A percentile compares a stretch with the other conserved stretches of the same genome.
Conservation (phyloP, 768 basidiomycete genomes). For the Kwoniella sp. region DNA sequence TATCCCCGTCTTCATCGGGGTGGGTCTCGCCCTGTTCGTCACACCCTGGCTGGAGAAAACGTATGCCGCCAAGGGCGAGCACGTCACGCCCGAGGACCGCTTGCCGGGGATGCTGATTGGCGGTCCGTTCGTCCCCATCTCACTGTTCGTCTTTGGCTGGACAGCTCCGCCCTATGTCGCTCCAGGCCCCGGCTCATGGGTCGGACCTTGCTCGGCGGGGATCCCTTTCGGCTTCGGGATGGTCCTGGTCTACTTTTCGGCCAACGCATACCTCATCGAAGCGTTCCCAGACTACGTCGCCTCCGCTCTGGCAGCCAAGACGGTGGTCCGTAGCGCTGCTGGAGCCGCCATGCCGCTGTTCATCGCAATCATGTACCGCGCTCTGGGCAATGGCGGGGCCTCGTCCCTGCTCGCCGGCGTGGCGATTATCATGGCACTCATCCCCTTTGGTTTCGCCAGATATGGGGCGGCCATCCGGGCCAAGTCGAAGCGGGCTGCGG, state of each 20-base stretch:
- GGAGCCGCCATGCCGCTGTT: slow-evolving; percentile 39
- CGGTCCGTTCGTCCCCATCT: slow-evolving; percentile 41
- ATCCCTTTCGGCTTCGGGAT: slow-evolving; percentile 45
- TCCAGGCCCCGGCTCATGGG: slow-evolving; percentile 23
- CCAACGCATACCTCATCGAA: slow-evolving; percentile 42
- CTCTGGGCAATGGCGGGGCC: slow-evolving; percentile 19
- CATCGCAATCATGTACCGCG: slow-evolving; percentile 20
- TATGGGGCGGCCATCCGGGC: slow-evolving; percentile 29
- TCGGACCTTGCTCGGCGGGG: slow-evolving; percentile 28
- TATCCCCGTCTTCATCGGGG: slow-evolving; percentile 32
- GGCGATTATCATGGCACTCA: slow-evolving; percentile 29
- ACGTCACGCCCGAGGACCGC: slow-evolving; percentile 42
- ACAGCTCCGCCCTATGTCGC: slow-evolving; percentile 25
- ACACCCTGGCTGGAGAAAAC: slow-evolving; percentile 22
- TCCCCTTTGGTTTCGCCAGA: slow-evolving; percentile 34
- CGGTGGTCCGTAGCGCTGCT: slow-evolving; percentile 40
- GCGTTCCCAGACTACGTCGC: slow-evolving; percentile 46
- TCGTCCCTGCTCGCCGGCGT: slow-evolving; percentile 19
- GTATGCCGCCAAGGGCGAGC: slow-evolving; percentile 17
- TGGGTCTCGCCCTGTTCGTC: slow-evolving; percentile 29
- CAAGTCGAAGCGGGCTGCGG: slow-evolving; percentile 31
- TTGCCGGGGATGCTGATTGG: slow-evolving; percentile 21
- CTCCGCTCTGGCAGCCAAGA: slow-evolving; percentile 44
- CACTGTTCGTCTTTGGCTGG: slow-evolving; percentile 45
- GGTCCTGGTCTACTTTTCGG: slow-evolving; percentile 44